phyloP scores from a whole-genome alignment of 345 rosid species.

The Corchorus capsularis region DNA sequence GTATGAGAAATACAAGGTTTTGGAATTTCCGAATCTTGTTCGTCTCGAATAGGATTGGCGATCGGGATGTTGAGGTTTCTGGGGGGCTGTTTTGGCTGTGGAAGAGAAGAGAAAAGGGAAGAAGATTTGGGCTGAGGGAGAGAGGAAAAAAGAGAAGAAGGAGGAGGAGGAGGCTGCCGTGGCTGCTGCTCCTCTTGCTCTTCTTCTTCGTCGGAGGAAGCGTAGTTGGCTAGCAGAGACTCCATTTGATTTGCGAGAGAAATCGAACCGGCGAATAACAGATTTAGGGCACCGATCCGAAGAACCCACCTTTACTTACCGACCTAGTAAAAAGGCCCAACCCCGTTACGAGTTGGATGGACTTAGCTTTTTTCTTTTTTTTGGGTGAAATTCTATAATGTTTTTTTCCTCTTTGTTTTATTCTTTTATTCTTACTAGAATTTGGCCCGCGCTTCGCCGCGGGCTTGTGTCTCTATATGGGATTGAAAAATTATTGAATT shows the following conservation, averaged over 20 bases:
- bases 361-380: no score
- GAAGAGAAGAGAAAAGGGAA: constrained; percentile 50
- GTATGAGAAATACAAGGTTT: constrained; percentile 25
- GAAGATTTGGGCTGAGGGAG: constrained; percentile 35
- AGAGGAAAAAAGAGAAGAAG: constrained; percentile 26
- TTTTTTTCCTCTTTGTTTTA: no score
- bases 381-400: no score
- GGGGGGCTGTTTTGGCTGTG: constrained; percentile 43
- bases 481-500: no score
- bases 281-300: background rate
- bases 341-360: no score
- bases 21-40: background rate
- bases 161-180: constrained; percentile 21
- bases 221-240: constrained; percentile 74
- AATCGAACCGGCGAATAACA: background rate
- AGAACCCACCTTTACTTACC: background rate
- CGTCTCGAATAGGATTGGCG: constrained; percentile 15
- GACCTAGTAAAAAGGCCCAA: no score
- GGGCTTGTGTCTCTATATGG: no score
- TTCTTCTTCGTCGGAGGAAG: constrained; percentile 84
- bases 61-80: constrained; percentile 20
- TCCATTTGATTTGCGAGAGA: constrained; percentile 64
- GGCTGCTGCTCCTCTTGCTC: constrained; percentile 26
- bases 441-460: no score
- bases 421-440: no score